phyloP scores from a whole-genome alignment of 2,329 filamentous ascomycete genomes.

The Acrocalymma vagum region DNA sequence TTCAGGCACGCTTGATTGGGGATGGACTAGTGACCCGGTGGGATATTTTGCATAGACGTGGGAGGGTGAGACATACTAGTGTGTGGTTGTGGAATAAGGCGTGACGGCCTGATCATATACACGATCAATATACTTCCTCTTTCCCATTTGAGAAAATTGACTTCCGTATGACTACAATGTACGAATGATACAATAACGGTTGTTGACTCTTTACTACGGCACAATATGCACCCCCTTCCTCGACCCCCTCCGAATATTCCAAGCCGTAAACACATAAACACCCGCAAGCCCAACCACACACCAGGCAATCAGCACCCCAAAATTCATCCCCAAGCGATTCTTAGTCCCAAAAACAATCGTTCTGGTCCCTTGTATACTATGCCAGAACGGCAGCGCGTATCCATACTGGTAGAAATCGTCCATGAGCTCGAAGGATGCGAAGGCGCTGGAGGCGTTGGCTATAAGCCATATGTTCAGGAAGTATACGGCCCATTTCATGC shows the following conservation, averaged over 20 bases:
- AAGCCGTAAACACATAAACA: background rate
- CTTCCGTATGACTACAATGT: too few relatives aligned
- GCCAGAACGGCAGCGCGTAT: constrained; percentile 13
- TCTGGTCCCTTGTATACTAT: constrained; percentile 7
- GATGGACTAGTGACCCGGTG: too few relatives aligned
- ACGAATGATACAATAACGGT: too few relatives aligned
- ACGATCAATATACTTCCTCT: too few relatives aligned
- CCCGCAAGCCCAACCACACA: constrained; percentile 7
- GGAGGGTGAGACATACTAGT: too few relatives aligned
- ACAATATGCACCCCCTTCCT: constrained; percentile 4
- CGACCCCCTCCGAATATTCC: constrained; percentile 4
- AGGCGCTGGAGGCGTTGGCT: constrained; percentile 6
- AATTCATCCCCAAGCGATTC: constrained; percentile 13
- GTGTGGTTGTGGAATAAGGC: too few relatives aligned
- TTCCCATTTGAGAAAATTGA: too few relatives aligned
- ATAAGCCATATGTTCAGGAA: constrained; percentile 14
- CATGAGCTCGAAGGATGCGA: constrained; percentile 9
- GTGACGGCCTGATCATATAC: too few relatives aligned
- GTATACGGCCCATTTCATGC: constrained; percentile 9
- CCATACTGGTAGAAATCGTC: constrained; percentile 11
- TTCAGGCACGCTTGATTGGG: too few relatives aligned
- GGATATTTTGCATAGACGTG: too few relatives aligned
- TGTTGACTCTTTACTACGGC: too few relatives aligned
- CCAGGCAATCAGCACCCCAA: constrained; percentile 13
- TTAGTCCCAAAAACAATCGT: constrained; percentile 16